Conservation (phyloP, 305 asterid genomes). For the Caryopteris hybrid region DNA sequence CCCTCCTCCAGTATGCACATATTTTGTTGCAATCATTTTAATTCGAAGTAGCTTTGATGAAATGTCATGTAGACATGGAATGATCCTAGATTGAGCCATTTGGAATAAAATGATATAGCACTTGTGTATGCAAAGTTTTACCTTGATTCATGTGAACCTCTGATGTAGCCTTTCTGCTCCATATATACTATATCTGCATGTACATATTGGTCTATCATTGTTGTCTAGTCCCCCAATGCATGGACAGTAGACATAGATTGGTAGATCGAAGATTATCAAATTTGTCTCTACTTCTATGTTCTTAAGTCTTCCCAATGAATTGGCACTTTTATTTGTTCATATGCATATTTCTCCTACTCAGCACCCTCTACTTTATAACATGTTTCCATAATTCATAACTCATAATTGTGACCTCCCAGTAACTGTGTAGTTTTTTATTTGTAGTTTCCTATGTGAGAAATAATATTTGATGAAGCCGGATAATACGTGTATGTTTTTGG, state of each 20-base stretch:
- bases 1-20: too few relatives aligned
- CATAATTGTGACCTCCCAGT: not conserved
- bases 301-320: not conserved
- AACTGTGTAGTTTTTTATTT: slow-evolving; percentile 5
- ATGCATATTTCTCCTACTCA: not conserved
- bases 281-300: not conserved
- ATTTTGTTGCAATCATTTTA: not conserved
- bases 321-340: not conserved
- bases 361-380: not conserved
- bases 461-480: slow-evolving; percentile 12
- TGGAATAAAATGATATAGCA: not conserved
- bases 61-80: not conserved
- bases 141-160: not conserved
- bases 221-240: too few relatives aligned
- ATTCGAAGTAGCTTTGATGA: not conserved
- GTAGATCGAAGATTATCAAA: too few relatives aligned
- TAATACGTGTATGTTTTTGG: slow-evolving; percentile 15
- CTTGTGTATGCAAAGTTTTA: not conserved
- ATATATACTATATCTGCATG: not conserved
- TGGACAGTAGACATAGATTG: too few relatives aligned
- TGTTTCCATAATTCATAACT: not conserved
- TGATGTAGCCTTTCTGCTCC: not conserved
- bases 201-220: too few relatives aligned
- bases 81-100: not conserved
- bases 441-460: slow-evolving; percentile 1